These are phyloP conservation scores for Selenicereus undatus DNA, from an alignment of 148 eudicot genomes.

Conservation along the genomic window DNA sequence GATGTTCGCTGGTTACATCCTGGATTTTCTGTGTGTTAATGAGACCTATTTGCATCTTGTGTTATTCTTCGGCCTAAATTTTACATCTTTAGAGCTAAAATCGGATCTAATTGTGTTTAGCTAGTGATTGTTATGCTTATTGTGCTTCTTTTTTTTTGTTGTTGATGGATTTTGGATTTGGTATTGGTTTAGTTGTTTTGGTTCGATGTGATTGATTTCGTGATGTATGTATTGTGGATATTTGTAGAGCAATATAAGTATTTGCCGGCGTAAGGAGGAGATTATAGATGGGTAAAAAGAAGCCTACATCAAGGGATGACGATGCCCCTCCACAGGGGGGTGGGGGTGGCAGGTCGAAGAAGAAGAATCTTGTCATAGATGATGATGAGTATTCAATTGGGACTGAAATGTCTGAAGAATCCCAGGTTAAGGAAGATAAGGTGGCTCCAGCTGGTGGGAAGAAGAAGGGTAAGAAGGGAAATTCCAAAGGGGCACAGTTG, in stretches of 20 bases:
- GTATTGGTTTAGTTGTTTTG: not conserved
- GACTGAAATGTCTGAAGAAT: conserved; percentile 48
- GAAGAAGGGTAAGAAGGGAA: conserved; percentile 72
- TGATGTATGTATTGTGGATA: not conserved
- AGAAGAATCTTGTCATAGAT: conserved; percentile 57
- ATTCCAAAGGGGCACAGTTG: conserved; percentile 32
- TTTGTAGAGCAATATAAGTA: not conserved
- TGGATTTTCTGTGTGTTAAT: not conserved
- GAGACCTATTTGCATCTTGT: not conserved
- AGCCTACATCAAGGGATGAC: conserved; percentile 41
- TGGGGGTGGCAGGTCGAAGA: conserved; percentile 47
- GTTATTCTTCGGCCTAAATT: not conserved
- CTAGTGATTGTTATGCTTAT: not conserved
- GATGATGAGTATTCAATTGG: conserved; percentile 80
- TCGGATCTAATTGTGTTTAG: not conserved
- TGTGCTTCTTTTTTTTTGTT: not conserved
- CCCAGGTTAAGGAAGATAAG: conserved; percentile 40
- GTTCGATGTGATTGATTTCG: not conserved
- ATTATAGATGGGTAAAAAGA: conserved; percentile 57
- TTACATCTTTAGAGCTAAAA: not conserved
- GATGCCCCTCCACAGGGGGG: conserved; percentile 30
- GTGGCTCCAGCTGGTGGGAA: conserved; percentile 33
- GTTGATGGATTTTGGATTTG: not conserved
- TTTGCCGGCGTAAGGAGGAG: not conserved
- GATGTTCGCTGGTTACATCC: too few species aligned